Percentiles rank a stretch among this genome's conserved stretches.
Conservation (phyloP, 2,329 filamentous ascomycete species). For the Clonostachys rosea region DNA sequence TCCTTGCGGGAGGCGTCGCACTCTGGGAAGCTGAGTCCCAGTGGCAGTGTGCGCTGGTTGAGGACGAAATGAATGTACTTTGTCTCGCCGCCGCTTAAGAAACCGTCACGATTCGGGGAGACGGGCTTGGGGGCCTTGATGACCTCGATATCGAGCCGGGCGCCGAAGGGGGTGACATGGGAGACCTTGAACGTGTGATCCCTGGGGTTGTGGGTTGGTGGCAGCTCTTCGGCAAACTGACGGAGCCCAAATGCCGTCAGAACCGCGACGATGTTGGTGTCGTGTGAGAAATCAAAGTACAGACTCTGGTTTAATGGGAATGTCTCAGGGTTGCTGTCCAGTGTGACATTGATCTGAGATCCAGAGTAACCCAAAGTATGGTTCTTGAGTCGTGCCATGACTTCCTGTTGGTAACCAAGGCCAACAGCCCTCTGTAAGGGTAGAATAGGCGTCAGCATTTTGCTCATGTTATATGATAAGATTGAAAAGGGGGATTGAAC, state of each 20-base stretch:
- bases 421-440: slow-evolving; percentile 59
- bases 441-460: neutral
- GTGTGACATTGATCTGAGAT: slow-evolving; percentile 63
- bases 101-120: slow-evolving; percentile 46
- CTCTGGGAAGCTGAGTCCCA: slow-evolving; percentile 60
- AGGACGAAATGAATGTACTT: slow-evolving; percentile 71
- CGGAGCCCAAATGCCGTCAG: slow-evolving; percentile 68
- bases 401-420: slow-evolving; percentile 68
- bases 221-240: slow-evolving; percentile 61
- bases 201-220: slow-evolving; percentile 47
- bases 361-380: slow-evolving; percentile 56
- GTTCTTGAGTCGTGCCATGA: slow-evolving; percentile 65
- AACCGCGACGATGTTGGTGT: slow-evolving; percentile 68
- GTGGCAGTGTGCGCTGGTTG: slow-evolving; percentile 68
- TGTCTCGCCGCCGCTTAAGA: slow-evolving; percentile 48
- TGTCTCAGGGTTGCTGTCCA: slow-evolving; percentile 62
- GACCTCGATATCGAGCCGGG: slow-evolving; percentile 69
- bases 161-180: slow-evolving; percentile 67
- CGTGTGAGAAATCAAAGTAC: slow-evolving; percentile 76
- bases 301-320: slow-evolving; percentile 71
- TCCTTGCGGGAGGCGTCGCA: slow-evolving; percentile 61
- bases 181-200: slow-evolving; percentile 60
- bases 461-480: neutral
- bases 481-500: slow-evolving; percentile 10
- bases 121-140: slow-evolving; percentile 65